Evolutionary conservation across 2,329 filamentous ascomycete genomes (phyloP).

Genomic region (Neopestalotiopsis rosae): DNA sequence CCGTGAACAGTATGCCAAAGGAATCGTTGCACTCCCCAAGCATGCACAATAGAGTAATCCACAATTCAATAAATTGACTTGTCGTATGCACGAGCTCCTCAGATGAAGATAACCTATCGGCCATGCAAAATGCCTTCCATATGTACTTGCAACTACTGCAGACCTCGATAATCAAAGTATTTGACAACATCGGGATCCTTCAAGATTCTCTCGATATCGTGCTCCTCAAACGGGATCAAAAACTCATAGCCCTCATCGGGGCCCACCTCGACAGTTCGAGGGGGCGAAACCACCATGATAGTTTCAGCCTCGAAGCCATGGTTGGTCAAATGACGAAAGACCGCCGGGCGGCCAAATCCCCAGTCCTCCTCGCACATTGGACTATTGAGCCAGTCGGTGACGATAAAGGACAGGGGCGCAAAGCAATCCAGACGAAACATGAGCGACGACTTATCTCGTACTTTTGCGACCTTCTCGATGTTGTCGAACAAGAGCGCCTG

Average conservation of each 20-base stretch:
- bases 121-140: background rate
- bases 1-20: background rate
- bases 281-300: background rate
- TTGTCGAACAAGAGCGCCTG: background rate
- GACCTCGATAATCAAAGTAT: constrained; percentile 6
- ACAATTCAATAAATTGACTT: no score
- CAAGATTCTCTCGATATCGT: background rate
- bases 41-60: no score
- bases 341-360: background rate
- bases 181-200: constrained; percentile 6
- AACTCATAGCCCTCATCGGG: constrained; percentile 1
- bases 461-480: background rate
- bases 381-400: constrained; percentile 1
- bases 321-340: background rate
- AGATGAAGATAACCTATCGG: no score
- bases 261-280: background rate
- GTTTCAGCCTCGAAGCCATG: constrained; percentile 1
- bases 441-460: constrained; percentile 5
- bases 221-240: constrained; percentile 13
- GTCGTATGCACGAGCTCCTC: no score
- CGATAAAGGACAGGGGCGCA: background rate
- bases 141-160: background rate
- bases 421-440: background rate
- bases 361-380: constrained; percentile 6
- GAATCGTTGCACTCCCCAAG: no score